phyloP scores from a whole-genome alignment of 371 early-diverging fungal species.

The Nosema granulosis region DNA sequence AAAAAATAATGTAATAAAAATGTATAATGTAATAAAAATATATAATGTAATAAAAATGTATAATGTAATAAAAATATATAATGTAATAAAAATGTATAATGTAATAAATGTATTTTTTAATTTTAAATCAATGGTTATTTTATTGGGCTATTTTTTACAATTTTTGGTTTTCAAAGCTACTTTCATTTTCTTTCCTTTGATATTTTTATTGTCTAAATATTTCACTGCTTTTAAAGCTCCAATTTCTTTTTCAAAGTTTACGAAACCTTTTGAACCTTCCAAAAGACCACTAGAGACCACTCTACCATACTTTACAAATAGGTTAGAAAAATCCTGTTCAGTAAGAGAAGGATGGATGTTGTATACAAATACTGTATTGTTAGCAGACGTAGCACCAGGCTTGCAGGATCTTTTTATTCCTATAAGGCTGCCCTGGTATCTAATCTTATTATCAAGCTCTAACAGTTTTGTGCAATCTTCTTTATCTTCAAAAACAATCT shows the following conservation, averaged over 20 bases:
- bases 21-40: too few relatives aligned
- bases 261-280: conserved; percentile 32
- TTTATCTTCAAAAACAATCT: conserved; percentile 25
- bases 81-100: too few relatives aligned
- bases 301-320: conserved; percentile 42
- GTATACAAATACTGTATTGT: conserved; percentile 37
- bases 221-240: conserved; percentile 43
- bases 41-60: too few relatives aligned
- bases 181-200: conserved; percentile 34
- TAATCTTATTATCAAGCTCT: conserved; percentile 27
- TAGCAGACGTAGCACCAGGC: neutral
- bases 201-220: conserved; percentile 33
- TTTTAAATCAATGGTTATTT: too few relatives aligned
- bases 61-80: too few relatives aligned
- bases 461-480: conserved; percentile 23
- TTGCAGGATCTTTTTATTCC: neutral
- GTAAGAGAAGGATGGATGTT: conserved; percentile 23
- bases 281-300: conserved; percentile 18
- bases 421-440: neutral
- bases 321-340: conserved; percentile 21
- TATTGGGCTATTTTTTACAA: neutral
- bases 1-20: too few relatives aligned
- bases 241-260: conserved; percentile 40
- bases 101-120: too few relatives aligned
- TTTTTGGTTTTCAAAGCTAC: conserved; percentile 26